Evolutionary conservation across 345 rosid genomes (phyloP), one percentile per base, ranked within the genome.

Genomic region (Bruguiera parviflora): DNA sequence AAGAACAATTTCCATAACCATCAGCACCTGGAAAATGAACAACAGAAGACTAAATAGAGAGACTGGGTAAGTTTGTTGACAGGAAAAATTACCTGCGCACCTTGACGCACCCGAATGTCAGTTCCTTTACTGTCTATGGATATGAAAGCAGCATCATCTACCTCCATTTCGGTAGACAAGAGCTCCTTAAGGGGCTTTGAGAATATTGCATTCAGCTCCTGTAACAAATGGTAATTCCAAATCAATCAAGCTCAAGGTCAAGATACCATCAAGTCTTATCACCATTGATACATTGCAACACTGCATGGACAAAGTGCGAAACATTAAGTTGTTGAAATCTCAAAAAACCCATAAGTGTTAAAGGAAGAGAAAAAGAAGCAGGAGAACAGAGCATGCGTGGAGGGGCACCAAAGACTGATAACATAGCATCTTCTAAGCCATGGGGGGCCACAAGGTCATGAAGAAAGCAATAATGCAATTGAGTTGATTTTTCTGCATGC

Each of bases 51-150:
- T 8, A 10, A n/a, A 13, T 9, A 55, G 58, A 55, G 27, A 39
- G 21, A 19, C 53, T 35, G 8, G 47, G 15, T 39, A 39, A 39
- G 15, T 39, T 39, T 31, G 28, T 21, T 55, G 51, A 11, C 21
- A 22, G 15, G 16, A 55, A 31, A 32, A 19, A 10, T 61, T 84
- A 94, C 98, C 95, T 94, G 94, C 71, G 97, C 98, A 51, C 99
- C 98, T 79, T 92, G 98, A 58, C 98, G 97, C 57, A 95, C 96
- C n/a, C 99, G 80, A 37, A 95, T 75, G 77, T 95, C 97, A 10
- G 80, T 83, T 62, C 99, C 99, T 81, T 89, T 95, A 82, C 99
- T 95, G 72, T 95, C 99, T 71, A 95, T 84, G 70, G 98, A 95
- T 75, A 92, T 92, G 22, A 95, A 75, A 69, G 99, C 99, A 66